Base-by-base conservation (phyloP, 2,329 filamentous ascomycete species). In the Penicillium frequentans region DNA sequence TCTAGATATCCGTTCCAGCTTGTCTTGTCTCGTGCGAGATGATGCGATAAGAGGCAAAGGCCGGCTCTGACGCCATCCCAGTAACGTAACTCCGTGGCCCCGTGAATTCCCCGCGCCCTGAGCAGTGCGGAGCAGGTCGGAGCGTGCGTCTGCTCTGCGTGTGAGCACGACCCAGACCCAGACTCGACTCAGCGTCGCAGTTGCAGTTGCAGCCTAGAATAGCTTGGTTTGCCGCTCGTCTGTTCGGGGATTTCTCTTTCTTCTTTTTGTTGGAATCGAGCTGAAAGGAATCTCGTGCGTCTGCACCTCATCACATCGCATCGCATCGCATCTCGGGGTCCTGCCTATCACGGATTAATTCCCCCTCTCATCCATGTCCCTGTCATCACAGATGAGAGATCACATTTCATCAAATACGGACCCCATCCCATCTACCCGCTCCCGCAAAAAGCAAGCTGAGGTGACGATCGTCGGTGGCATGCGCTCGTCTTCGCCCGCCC, bases 111-210 rank as follows among this genome's bases (percentile, higher is more conserved):
- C 50, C 60, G 57, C 58, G 55, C 55, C 26, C 44, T 16, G 39
- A 31, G 52, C 47, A 53, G 47, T 37, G 55, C 63, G 64, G 64
- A 63, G 64, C 62, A 65, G 65, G 54, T 62, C 64, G 64, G 64
- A 66, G 59, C 61, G 49, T 52, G 39, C 39, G 11, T 42, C 39
- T 42, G 19, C 39, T 19, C 39, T 23, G 39, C 39, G 52, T 44
- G 54, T 11, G 37, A 52, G 31, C 19, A 42, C 33, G 43, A 52
- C 48, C 45, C 53, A 47, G 46, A 51, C 16, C 45, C 45, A 47
- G 45, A 11, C 27, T 19, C 21, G 26, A 11, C 19, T 23, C 13
- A 37, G 45, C 52, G 35, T 23, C 43, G 21, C 19, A 21, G 21
- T 39, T n/a, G 33, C 33, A 24, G 3, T 24, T 24, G 23, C 39